These are phyloP conservation scores for Phytophthora litchii DNA, from an alignment of 352 stramenopile species.

Conservation along the genomic window DNA sequence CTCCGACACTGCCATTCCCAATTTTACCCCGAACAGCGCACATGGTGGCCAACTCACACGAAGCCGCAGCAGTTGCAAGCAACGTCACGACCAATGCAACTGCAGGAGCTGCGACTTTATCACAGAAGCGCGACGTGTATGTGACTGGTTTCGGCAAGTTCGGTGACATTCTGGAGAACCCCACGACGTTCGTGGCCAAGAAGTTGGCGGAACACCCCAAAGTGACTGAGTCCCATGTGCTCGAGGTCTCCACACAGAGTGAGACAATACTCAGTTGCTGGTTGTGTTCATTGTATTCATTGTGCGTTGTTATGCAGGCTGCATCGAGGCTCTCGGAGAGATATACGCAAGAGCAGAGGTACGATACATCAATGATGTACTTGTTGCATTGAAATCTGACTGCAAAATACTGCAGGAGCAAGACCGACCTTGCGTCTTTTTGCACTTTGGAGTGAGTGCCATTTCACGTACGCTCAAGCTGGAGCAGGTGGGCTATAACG, in stretches of 20 bases:
- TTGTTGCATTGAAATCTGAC: not conserved
- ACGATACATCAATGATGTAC: not conserved
- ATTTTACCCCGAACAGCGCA: not conserved
- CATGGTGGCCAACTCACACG: conserved; percentile 31
- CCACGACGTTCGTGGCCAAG: conserved; percentile 68
- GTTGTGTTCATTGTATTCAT: not conserved
- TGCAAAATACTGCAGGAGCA: conserved; percentile 38
- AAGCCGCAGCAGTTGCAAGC: conserved; percentile 2
- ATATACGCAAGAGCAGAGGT: conserved; percentile 43
- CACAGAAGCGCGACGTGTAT: conserved; percentile 62
- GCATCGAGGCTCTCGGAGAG: conserved; percentile 29
- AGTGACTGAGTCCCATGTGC: conserved; percentile 67
- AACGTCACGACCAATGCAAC: conserved; percentile 3
- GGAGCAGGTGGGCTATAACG: conserved; percentile 79
- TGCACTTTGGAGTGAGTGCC: conserved; percentile 77
- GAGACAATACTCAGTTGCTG: conserved; percentile 2
- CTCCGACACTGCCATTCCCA: conserved; percentile 14
- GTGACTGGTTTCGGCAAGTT: conserved; percentile 89
- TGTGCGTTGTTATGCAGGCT: conserved; percentile 26
- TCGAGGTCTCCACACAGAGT: conserved; percentile 76
- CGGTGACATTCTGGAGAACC: conserved; percentile 81
- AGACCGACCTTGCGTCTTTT: conserved; percentile 59
- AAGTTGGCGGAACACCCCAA: conserved; percentile 61
- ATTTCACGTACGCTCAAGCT: conserved; percentile 52
- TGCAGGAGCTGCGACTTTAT: conserved; percentile 1